A percentile compares a stretch with the other conserved stretches of the same genome.
Conservation (phyloP, 108 stramenopile genomes). For the Discostella pseudostelligera region DNA sequence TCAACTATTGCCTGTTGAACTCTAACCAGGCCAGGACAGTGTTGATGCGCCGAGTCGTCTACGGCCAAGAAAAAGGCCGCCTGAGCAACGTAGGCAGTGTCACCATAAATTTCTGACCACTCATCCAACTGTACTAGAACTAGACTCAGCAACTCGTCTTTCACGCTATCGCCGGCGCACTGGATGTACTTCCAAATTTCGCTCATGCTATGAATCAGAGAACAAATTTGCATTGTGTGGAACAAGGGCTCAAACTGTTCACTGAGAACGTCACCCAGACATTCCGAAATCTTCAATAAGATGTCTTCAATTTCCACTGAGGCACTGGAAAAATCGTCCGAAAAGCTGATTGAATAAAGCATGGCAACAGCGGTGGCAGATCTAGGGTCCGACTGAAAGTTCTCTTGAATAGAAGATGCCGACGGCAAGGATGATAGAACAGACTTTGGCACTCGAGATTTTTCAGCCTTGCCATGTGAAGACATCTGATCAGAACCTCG, state of each 20-base stretch:
- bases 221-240: slow-evolving; percentile 21
- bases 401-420: slow-evolving; percentile 15
- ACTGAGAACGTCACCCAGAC: slow-evolving; percentile 21
- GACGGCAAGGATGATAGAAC: slow-evolving; percentile 38
- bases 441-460: slow-evolving; percentile 23
- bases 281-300: slow-evolving; percentile 26
- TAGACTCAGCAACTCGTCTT: slow-evolving; percentile 15
- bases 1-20: slow-evolving; percentile 30
- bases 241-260: slow-evolving; percentile 19
- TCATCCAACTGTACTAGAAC: slow-evolving; percentile 18
- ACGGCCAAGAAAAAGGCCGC: slow-evolving; percentile 17
- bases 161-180: slow-evolving; percentile 10
- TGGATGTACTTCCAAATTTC: slow-evolving; percentile 19
- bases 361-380: slow-evolving; percentile 49
- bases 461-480: slow-evolving; percentile 12
- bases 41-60: slow-evolving; percentile 12
- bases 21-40: slow-evolving; percentile 5
- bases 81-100: slow-evolving; percentile 25
- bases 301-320: slow-evolving; percentile 9
- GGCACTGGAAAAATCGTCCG: neutral
- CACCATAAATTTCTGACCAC: slow-evolving; percentile 17
- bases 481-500: slow-evolving; percentile 5
- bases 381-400: slow-evolving; percentile 44
- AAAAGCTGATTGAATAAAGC: slow-evolving; percentile 31
- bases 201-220: slow-evolving; percentile 27